Evolutionary conservation across 2,329 filamentous ascomycete species (phyloP).

Genomic region (Sporothrix sp.): DNA sequence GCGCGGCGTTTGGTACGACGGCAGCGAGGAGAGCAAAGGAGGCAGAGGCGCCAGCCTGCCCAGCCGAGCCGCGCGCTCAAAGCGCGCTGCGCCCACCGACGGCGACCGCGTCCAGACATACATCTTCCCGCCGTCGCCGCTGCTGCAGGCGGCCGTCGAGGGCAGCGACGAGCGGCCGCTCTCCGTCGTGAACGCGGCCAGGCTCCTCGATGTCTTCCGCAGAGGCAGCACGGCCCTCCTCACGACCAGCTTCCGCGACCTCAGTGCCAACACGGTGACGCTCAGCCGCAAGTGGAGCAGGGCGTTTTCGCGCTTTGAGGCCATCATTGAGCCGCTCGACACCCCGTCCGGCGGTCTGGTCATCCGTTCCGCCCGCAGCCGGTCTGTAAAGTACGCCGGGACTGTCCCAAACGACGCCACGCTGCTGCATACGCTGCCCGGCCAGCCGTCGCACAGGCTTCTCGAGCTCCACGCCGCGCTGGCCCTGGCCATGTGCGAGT

Average conservation of each 20-base stretch:
- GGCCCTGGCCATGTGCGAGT: neutral
- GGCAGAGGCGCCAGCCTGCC: too few relatives aligned
- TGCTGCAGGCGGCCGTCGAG: neutral
- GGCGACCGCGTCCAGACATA: neutral
- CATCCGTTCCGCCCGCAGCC: too few relatives aligned
- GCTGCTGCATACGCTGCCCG: too few relatives aligned
- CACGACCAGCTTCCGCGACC: neutral
- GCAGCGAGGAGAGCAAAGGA: neutral
- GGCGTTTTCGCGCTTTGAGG: neutral
- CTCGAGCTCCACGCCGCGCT: slow-evolving; percentile 4
- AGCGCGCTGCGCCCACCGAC: neutral
- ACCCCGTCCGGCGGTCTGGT: neutral
- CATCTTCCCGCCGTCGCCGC: slow-evolving; percentile 14
- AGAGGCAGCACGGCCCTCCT: neutral
- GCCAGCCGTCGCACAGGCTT: too few relatives aligned
- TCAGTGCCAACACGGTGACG: neutral
- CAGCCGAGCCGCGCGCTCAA: too few relatives aligned
- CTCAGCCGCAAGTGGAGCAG: neutral
- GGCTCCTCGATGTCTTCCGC: neutral
- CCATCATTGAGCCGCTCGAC: neutral
- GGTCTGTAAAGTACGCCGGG: too few relatives aligned
- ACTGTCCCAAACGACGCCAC: too few relatives aligned
- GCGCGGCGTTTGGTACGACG: neutral
- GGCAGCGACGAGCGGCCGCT: neutral
- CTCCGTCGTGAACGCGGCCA: neutral